Conservation (phyloP, 1,284 basidiomycete species). For the Cerioporus squamosus region DNA sequence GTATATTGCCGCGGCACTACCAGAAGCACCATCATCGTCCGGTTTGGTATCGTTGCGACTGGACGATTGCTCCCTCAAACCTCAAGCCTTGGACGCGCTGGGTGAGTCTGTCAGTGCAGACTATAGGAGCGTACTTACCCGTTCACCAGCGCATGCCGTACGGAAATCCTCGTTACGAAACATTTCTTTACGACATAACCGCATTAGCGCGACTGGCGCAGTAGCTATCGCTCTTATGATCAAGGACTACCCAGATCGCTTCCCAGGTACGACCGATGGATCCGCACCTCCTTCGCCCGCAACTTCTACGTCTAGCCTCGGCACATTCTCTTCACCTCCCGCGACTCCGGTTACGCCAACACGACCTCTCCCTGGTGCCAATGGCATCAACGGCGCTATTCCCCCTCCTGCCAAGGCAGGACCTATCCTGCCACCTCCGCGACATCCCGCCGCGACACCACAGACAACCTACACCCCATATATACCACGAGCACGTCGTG, state of each 20-base stretch:
- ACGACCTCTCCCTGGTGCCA: slow-evolving; percentile 25
- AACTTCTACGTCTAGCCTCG: slow-evolving; percentile 21
- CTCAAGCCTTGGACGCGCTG: slow-evolving; percentile 75
- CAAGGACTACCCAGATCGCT: slow-evolving; percentile 87
- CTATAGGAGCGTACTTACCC: neutral
- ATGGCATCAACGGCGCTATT: slow-evolving; percentile 20
- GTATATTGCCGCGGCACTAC: slow-evolving; percentile 75
- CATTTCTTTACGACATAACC: slow-evolving; percentile 87
- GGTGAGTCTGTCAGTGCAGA: slow-evolving; percentile 45
- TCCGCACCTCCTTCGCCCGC: slow-evolving; percentile 31
- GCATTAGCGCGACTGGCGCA: slow-evolving; percentile 80
- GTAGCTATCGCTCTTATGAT: slow-evolving; percentile 96
- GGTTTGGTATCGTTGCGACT: slow-evolving; percentile 79
- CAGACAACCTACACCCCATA: slow-evolving; percentile 85
- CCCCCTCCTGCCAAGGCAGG: slow-evolving; percentile 43
- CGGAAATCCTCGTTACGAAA: slow-evolving; percentile 84
- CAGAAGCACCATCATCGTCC: slow-evolving; percentile 49
- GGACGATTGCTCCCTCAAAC: slow-evolving; percentile 81
- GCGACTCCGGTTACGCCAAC: slow-evolving; percentile 32
- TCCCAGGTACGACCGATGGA: slow-evolving; percentile 41
- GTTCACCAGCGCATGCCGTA: slow-evolving; percentile 71
- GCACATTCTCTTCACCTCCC: slow-evolving; percentile 26
- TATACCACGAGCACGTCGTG: slow-evolving; percentile 66
- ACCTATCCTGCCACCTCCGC: slow-evolving; percentile 61
- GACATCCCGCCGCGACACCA: slow-evolving; percentile 53